phyloP scores from a whole-genome alignment of 75 land plant species.

The Ceratopteris richardii region DNA sequence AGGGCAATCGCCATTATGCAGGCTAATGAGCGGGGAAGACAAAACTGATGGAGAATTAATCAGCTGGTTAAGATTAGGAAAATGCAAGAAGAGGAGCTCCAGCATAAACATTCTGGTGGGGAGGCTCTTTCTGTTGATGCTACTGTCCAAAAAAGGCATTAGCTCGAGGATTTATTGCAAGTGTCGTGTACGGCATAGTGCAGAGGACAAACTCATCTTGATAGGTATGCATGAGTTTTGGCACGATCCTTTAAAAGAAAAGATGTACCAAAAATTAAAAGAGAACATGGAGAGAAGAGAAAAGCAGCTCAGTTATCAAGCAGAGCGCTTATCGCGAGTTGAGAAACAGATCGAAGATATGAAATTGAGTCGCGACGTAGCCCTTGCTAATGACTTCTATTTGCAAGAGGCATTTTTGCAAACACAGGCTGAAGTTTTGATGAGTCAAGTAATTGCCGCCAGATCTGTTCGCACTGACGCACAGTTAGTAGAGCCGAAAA shows the following conservation, averaged over 20 bases:
- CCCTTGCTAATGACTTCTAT: too few species aligned
- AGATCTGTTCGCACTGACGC: too few species aligned
- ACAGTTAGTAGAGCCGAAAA: too few species aligned
- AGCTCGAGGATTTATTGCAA: conserved; percentile 27
- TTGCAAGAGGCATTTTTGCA: too few species aligned
- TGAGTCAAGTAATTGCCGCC: too few species aligned
- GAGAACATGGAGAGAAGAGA: conserved; percentile 20
- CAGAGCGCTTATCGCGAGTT: too few species aligned
- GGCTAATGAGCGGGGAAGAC: conserved; percentile 36
- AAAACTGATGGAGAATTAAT: conserved; percentile 13
- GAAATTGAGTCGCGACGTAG: too few species aligned
- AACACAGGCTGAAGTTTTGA: too few species aligned
- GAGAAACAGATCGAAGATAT: too few species aligned
- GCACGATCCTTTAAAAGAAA: conserved; percentile 11
- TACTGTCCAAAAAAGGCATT: conserved; percentile 20
- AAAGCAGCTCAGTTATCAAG: too few species aligned
- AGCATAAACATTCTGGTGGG: conserved; percentile 24
- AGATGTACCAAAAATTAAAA: conserved; percentile 6
- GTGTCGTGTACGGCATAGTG: conserved; percentile 22
- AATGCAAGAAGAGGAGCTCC: conserved; percentile 27
- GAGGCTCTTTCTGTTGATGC: conserved; percentile 23
- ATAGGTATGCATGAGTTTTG: conserved; percentile 27
- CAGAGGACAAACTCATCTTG: conserved; percentile 22
- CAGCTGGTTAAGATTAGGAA: conserved; percentile 13
- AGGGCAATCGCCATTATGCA: conserved; percentile 4